These are phyloP conservation scores for Penicillium pulvis DNA, from an alignment of 495 filamentous ascomycete species.

Conservation along the genomic window DNA sequence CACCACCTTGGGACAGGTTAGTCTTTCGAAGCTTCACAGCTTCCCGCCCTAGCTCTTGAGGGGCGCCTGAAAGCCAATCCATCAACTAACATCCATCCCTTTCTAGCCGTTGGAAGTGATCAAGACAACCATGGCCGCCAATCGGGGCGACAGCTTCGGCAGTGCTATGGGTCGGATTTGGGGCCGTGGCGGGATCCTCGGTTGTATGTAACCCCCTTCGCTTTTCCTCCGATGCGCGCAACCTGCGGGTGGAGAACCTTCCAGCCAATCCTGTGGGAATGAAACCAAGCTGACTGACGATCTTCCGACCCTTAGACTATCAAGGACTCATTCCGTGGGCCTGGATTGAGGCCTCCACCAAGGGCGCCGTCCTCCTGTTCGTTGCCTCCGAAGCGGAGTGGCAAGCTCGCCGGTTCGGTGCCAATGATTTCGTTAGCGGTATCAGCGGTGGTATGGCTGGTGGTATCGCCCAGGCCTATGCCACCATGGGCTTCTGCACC, in stretches of 20 bases:
- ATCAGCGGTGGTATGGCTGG: slow-evolving; percentile 91
- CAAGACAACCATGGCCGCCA: slow-evolving; percentile 99
- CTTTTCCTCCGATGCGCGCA: slow-evolving; percentile 25
- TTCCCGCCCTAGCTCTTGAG: neutral
- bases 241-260: slow-evolving; percentile 19
- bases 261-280: slow-evolving; percentile 4
- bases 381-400: slow-evolving; percentile 98
- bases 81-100: slow-evolving; percentile 20
- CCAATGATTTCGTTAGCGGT: slow-evolving; percentile 81
- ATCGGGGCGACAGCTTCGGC: slow-evolving; percentile 84
- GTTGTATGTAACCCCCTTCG: slow-evolving; percentile 69
- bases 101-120: slow-evolving; percentile 89
- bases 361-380: slow-evolving; percentile 98
- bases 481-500: slow-evolving; percentile 99
- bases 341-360: slow-evolving; percentile 99
- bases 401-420: slow-evolving; percentile 79
- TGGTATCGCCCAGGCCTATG: slow-evolving; percentile 96
- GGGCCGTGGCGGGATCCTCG: slow-evolving; percentile 89
- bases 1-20: slow-evolving; percentile 81
- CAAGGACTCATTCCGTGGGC: slow-evolving; percentile 99
- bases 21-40: neutral
- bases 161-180: slow-evolving; percentile 84
- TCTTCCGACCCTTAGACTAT: slow-evolving; percentile 67
- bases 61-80: neutral
- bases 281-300: slow-evolving; percentile 15